Conservation (phyloP, 192 early-diverging fungal species). For the Chytriomyces confervae region DNA sequence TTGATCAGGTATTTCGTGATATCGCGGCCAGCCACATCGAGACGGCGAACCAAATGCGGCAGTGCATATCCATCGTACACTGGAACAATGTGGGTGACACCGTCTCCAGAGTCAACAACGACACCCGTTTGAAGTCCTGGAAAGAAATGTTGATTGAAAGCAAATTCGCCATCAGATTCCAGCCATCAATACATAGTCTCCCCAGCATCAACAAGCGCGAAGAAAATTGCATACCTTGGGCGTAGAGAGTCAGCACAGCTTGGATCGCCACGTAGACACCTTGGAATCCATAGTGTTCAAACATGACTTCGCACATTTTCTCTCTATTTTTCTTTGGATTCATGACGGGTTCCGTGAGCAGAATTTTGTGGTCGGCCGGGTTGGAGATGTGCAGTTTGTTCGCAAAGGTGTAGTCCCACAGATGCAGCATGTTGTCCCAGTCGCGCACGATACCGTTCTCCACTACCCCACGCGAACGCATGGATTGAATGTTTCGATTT, state of each 20-base stretch:
- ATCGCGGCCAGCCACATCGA: slow-evolving; percentile 96
- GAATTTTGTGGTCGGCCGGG: slow-evolving; percentile 86
- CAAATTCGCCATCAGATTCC: neutral
- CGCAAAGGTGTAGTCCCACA: slow-evolving; percentile 98
- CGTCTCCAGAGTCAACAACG: slow-evolving; percentile 98
- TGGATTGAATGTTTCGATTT: too few species aligned
- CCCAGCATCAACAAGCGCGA: too few species aligned
- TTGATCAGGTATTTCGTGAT: slow-evolving; percentile 98
- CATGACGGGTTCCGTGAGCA: slow-evolving; percentile 96
- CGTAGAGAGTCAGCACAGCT: slow-evolving; percentile 95
- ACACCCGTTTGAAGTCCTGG: slow-evolving; percentile 90
- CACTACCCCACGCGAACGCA: slow-evolving; percentile 45
- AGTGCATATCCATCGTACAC: slow-evolving; percentile 96
- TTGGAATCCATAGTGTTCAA: slow-evolving; percentile 95
- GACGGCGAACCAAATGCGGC: slow-evolving; percentile 83
- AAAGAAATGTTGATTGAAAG: slow-evolving; percentile 10
- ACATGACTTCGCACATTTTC: slow-evolving; percentile 94
- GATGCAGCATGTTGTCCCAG: slow-evolving; percentile 94
- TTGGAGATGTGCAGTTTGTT: slow-evolving; percentile 86
- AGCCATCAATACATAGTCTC: too few species aligned
- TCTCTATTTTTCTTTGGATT: slow-evolving; percentile 92
- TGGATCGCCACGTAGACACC: slow-evolving; percentile 95
- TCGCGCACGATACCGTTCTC: slow-evolving; percentile 97
- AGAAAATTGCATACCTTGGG: slow-evolving; percentile 74
- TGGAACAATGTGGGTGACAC: slow-evolving; percentile 98